Conservation (phyloP, 345 rosid species). For the Populus alba region DNA sequence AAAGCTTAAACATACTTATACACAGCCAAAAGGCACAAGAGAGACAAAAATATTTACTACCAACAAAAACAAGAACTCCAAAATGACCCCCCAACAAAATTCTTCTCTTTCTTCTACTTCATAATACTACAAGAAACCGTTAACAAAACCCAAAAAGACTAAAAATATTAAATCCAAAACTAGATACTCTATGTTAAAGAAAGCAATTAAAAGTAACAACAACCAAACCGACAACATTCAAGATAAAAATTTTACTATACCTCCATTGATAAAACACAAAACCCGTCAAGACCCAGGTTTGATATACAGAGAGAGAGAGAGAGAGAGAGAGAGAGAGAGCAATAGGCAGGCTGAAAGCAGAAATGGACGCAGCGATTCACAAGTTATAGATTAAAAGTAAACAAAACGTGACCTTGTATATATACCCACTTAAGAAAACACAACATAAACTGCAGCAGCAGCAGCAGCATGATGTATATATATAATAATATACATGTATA, state of each 20-base stretch:
- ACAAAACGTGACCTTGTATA: constrained; percentile 34
- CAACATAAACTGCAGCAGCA: neutral
- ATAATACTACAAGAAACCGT: constrained; percentile 4
- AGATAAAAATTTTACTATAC: constrained; percentile 5
- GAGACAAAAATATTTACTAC: constrained; percentile 3
- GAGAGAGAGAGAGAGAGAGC: neutral
- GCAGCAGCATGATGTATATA: neutral
- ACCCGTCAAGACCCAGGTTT: constrained; percentile 33
- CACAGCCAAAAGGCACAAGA: neutral
- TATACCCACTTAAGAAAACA: constrained; percentile 2
- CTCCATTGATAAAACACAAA: constrained; percentile 11
- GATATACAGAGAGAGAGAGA: neutral
- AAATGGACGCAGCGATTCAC: constrained; percentile 41
- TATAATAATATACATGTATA: neutral
- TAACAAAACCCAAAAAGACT: constrained; percentile 1
- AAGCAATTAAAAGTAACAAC: neutral
- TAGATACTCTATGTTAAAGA: neutral
- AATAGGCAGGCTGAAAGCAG: constrained; percentile 9
- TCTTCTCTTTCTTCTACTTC: neutral
- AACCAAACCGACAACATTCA: neutral
- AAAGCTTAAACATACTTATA: neutral
- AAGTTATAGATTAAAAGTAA: constrained; percentile 22
- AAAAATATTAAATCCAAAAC: constrained; percentile 27
- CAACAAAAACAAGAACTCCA: constrained; percentile 26
- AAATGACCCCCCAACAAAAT: constrained; percentile 30